Evolutionary conservation across 1,139 yeast species (phyloP), one percentile per base, ranked within the genome.

Genomic region (Yamadazyma trypodendri): DNA sequence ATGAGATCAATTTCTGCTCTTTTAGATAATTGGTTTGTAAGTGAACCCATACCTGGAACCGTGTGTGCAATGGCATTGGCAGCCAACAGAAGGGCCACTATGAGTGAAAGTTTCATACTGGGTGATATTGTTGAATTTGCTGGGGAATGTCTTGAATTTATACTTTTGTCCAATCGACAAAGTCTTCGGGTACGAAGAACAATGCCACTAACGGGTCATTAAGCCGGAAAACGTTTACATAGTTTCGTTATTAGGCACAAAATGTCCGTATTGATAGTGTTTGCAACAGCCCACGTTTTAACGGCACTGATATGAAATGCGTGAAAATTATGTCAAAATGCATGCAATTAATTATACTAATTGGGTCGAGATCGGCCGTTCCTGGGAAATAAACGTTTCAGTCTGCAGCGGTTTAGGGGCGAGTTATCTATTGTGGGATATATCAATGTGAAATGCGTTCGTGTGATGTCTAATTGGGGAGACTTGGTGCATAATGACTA

Each of bases 41-140:
- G 43, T 5, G 53, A 47, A 10, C 40, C 43, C 16, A 41, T 36
- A 6, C 61, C 63, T 11, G 57, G 57, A 21, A 58, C 46, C 7
- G 53, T 43, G 22, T 52, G 51, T 6, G 48, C 52, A 13, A 42
- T 24, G 7, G 33, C 47, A n/a, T 35, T 28, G 5, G 39, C 21
- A 9, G 36, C 41, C 14, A 38, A 32, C 8, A 27, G 12, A 11
- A 32, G 16, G 4, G n/a, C n/a, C 6, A n/a, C 8, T n/a, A 34
- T 28, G 13, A 12, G 12, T 7, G 24, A 18, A 24, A 25, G 18
- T 18, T 25, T 32, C 35, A 32, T 32, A 3, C 6, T 22, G 11
- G 4, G 15, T 24, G n/a, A 15, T 12, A 24, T 12, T 24, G 20
- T 23, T 23, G 5, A 27, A 27, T 9, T 15, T 15, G 29, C 4